Conservation (phyloP, 306 rosid species). For the Trichosanthes cucumerina region DNA sequence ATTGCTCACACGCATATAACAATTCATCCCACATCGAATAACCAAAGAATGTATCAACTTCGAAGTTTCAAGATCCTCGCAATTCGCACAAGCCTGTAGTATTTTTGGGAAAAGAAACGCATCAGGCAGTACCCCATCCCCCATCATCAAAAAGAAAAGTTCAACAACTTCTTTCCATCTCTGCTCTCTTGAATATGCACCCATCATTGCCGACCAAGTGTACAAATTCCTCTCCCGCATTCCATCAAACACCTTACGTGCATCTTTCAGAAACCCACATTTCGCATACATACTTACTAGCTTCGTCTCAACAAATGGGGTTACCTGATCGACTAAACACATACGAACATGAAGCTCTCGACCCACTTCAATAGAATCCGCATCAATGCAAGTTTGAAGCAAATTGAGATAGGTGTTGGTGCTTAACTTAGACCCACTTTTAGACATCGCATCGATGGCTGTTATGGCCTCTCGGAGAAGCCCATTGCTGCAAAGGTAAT, state of each 20-base stretch:
- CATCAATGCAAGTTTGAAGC: constrained; percentile 68
- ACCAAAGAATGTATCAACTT: constrained; percentile 61
- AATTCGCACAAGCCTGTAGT: constrained; percentile 66
- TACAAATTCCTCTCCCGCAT: constrained; percentile 75
- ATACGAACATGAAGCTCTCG: constrained; percentile 62
- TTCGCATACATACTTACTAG: constrained; percentile 80
- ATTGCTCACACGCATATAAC: constrained; percentile 30
- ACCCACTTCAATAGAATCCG: constrained; percentile 47
- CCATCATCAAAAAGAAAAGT: constrained; percentile 57
- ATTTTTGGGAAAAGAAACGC: constrained; percentile 60
- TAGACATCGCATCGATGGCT: constrained; percentile 49
- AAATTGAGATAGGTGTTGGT: constrained; percentile 49
- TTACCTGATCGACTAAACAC: constrained; percentile 30
- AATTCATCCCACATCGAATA: constrained; percentile 38
- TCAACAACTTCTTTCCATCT: constrained; percentile 59
- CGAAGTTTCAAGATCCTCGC: constrained; percentile 36
- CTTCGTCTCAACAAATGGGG: constrained; percentile 78
- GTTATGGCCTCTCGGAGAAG: constrained; percentile 44
- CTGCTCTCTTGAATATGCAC: constrained; percentile 54
- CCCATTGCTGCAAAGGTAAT: constrained; percentile 44
- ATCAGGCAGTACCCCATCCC: constrained; percentile 61
- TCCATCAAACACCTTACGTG: constrained; percentile 66
- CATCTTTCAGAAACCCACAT: constrained; percentile 61
- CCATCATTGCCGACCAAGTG: constrained; percentile 96
- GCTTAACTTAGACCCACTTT: constrained; percentile 44